Evolutionary conservation across 768 basidiomycete species (phyloP), one percentile per base, ranked within the genome.

Genomic region (Hemileccinum rubropunctum): DNA sequence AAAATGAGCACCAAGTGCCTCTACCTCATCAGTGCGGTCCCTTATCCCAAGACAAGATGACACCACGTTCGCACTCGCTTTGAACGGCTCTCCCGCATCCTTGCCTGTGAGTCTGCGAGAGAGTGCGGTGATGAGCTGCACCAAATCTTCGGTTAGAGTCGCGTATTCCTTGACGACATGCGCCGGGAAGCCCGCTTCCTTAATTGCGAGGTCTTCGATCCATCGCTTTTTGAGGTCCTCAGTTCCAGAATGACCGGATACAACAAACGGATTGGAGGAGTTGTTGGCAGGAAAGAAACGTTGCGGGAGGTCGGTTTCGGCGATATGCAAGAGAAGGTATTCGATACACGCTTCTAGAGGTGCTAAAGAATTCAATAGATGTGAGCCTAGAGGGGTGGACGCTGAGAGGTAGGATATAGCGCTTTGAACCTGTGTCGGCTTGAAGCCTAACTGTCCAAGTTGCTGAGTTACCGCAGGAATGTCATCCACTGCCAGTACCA

Each of bases 281-380:
- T 83, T 85, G n/a, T 67, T 66, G 10, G 73, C 63, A 4, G 86
- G 81, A 14, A 88, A 67, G 64, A 91, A 91, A 23, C 79, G 78
- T 43, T 74, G 62, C 0, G 95, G 95, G 5, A 97, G 77, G 58
- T 95, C 93, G 50, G 89, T 86, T 71, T 98, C 94, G 0, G 93
- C 88, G 6, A 89, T 63, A 58, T 90, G 81, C 18, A 95, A 75
- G 39, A 95, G 76, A 3, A 97, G 76, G 69, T 91, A 91, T 57
- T 93, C 88, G 39, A 94, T 84, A 45, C 83, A 82, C 0, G 91
- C 89, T 62, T 92, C 84, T 13, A 92, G 67, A 5, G 86, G 80
- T 6, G 81, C 73, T 3, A 83, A 66, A 6, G 79, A 73, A 7
- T 64, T 67, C 30, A 93, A 72, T 13, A 95, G 74, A 34, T 79